Percentiles rank a stretch among this genome's conserved stretches.
These are phyloP conservation scores for Podospora bellae-mahoneyi DNA, from an alignment of 495 filamentous ascomycete genomes.

Conservation along the genomic window DNA sequence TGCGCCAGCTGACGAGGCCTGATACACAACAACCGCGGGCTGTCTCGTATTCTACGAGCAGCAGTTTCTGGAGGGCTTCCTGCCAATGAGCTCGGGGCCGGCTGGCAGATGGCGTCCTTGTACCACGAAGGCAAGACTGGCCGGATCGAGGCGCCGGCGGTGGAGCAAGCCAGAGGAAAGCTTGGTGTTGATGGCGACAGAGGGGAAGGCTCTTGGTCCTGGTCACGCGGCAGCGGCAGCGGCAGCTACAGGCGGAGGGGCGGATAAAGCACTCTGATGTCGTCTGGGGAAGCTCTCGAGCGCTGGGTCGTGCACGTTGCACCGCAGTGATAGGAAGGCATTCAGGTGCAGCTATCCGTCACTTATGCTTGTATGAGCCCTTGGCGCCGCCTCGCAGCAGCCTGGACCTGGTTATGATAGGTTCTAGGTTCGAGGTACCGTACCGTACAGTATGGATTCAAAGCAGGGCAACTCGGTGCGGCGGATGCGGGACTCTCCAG, in stretches of 20 bases:
- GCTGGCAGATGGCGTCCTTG: slow-evolving; percentile 43
- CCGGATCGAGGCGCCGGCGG: slow-evolving; percentile 24
- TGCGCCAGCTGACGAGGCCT: slow-evolving; percentile 33
- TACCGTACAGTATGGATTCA: background rate
- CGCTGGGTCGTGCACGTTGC: slow-evolving; percentile 24
- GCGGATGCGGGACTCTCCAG: slow-evolving; percentile 19
- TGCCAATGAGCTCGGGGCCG: slow-evolving; percentile 46
- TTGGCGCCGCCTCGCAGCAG: slow-evolving; percentile 29
- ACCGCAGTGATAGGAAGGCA: slow-evolving; percentile 31
- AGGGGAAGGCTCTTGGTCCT: background rate
- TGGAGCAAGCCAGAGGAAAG: slow-evolving; percentile 31
- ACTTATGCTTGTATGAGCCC: slow-evolving; percentile 29
- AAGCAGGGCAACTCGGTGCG: slow-evolving; percentile 12
- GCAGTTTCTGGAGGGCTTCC: slow-evolving; percentile 9
- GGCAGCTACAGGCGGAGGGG: slow-evolving; percentile 34
- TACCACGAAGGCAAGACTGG: slow-evolving; percentile 38
- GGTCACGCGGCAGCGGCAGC: slow-evolving; percentile 14
- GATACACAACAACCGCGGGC: slow-evolving; percentile 34
- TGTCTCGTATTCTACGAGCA: slow-evolving; percentile 36
- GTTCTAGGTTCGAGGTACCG: background rate
- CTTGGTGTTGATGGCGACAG: slow-evolving; percentile 28
- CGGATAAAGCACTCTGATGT: slow-evolving; percentile 42
- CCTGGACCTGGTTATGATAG: slow-evolving; percentile 1
- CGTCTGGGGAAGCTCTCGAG: slow-evolving; percentile 20
- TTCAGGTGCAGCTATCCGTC: slow-evolving; percentile 37